phyloP scores from a whole-genome alignment of 495 filamentous ascomycete genomes.

The Xylaria bambusicola region DNA sequence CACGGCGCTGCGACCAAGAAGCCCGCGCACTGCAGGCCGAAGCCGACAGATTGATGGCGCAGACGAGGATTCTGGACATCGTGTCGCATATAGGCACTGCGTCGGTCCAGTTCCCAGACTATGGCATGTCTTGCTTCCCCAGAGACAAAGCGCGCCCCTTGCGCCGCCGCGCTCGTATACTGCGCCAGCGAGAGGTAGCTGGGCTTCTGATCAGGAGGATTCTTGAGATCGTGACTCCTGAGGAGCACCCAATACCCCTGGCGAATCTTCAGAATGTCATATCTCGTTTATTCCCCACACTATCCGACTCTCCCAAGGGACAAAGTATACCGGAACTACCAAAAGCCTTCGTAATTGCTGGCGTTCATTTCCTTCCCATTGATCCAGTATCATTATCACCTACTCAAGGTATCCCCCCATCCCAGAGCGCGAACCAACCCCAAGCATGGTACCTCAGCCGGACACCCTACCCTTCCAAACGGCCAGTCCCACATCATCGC shows the following conservation, averaged over 20 bases:
- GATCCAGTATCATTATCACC: neutral
- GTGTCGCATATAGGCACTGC: slow-evolving; percentile 43
- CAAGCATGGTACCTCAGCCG: slow-evolving; percentile 45
- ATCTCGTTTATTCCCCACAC: slow-evolving; percentile 38
- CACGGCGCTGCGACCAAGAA: slow-evolving; percentile 39
- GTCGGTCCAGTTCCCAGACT: slow-evolving; percentile 41
- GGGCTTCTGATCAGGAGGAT: slow-evolving; percentile 42
- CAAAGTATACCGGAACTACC: slow-evolving; percentile 14
- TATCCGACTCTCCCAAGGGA: slow-evolving; percentile 20
- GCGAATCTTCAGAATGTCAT: slow-evolving; percentile 38
- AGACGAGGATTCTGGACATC: slow-evolving; percentile 40
- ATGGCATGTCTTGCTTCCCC: slow-evolving; percentile 20
- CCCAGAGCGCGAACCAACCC: neutral
- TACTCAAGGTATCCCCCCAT: neutral
- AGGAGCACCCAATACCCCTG: slow-evolving; percentile 32
- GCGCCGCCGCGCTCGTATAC: slow-evolving; percentile 30
- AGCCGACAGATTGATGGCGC: slow-evolving; percentile 32
- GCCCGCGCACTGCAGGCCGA: slow-evolving; percentile 37
- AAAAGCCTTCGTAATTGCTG: slow-evolving; percentile 55
- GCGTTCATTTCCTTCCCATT: slow-evolving; percentile 57
- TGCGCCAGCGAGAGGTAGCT: slow-evolving; percentile 39
- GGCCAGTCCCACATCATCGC: slow-evolving; percentile 21
- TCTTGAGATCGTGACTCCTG: slow-evolving; percentile 42
- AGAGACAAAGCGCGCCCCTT: slow-evolving; percentile 17
- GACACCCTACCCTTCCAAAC: slow-evolving; percentile 37